Conservation (phyloP, 139 green algal species). For the Pedinophyceae sp. region DNA sequence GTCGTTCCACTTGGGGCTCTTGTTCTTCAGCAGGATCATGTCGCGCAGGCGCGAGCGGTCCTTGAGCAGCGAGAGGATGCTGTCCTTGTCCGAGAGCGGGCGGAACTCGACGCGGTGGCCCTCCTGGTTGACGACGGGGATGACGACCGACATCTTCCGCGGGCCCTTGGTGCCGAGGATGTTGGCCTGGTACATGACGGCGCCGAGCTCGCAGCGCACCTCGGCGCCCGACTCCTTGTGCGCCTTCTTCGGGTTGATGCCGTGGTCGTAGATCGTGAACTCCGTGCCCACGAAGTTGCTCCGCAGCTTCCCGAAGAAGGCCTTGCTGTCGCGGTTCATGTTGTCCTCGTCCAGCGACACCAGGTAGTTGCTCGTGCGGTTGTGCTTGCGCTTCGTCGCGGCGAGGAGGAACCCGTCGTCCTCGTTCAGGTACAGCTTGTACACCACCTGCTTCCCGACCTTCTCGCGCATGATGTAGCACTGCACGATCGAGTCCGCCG, state of each 20-base stretch:
- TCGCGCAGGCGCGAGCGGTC: slow-evolving; percentile 11
- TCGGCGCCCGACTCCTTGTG: neutral
- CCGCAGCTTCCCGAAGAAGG: slow-evolving; percentile 56
- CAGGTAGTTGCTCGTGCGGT: slow-evolving; percentile 61
- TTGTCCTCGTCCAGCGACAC: slow-evolving; percentile 62
- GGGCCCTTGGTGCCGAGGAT: slow-evolving; percentile 82
- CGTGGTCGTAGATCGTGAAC: slow-evolving; percentile 69
- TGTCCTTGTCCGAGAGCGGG: neutral
- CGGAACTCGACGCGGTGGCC: neutral
- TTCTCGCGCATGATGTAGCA: slow-evolving; percentile 62
- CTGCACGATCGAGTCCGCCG: slow-evolving; percentile 14
- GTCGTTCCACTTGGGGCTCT: slow-evolving; percentile 88
- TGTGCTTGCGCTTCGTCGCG: slow-evolving; percentile 72
- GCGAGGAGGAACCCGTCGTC: slow-evolving; percentile 59
- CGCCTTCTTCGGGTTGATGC: slow-evolving; percentile 27
- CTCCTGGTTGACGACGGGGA: neutral
- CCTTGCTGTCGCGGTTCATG: slow-evolving; percentile 18
- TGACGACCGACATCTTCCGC: neutral
- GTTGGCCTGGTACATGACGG: slow-evolving; percentile 75
- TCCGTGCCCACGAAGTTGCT: slow-evolving; percentile 90
- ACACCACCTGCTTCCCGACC: slow-evolving; percentile 41
- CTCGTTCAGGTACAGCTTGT: slow-evolving; percentile 19
- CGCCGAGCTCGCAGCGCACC: slow-evolving; percentile 39
- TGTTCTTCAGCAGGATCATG: slow-evolving; percentile 66
- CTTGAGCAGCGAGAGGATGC: neutral